A percentile compares a stretch with the other conserved stretches of the same genome.
Conservation (phyloP, 352 stramenopile species). For the Phytophthora sojae region DNA sequence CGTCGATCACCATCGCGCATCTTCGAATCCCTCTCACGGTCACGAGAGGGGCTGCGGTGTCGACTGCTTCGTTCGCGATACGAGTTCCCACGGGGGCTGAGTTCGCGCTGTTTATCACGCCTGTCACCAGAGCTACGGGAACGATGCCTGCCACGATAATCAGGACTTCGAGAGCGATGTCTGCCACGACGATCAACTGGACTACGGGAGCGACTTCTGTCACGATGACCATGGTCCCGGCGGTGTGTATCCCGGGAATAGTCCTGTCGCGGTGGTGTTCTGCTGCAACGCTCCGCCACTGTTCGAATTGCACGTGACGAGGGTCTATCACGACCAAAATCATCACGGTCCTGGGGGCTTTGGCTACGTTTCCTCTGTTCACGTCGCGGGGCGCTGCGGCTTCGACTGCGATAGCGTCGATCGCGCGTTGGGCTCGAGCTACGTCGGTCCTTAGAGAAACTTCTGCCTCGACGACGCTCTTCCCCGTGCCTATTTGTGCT, state of each 20-base stretch:
- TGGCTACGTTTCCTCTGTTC: constrained; percentile 10
- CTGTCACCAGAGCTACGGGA: constrained; percentile 22
- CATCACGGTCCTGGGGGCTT: constrained; percentile 22
- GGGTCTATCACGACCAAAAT: constrained; percentile 35
- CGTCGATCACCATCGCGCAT: not conserved
- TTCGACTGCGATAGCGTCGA: constrained; percentile 24
- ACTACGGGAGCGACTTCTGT: constrained; percentile 26
- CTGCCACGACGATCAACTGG: constrained; percentile 8
- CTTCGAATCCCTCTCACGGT: constrained; percentile 12
- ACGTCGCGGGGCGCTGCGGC: constrained; percentile 17
- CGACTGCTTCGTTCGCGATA: constrained; percentile 19
- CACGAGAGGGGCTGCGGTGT: constrained; percentile 14
- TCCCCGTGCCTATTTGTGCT: not conserved
- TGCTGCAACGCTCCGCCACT: constrained; percentile 18
- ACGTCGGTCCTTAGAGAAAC: constrained; percentile 17
- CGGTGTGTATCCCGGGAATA: not conserved
- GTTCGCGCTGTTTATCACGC: constrained; percentile 8
- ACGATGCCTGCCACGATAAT: constrained; percentile 16
- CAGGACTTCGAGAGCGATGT: constrained; percentile 19
- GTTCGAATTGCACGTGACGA: constrained; percentile 1
- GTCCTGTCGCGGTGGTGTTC: constrained; percentile 24
- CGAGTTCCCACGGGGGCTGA: constrained; percentile 3
- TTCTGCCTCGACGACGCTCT: constrained; percentile 14
- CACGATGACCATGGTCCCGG: constrained; percentile 16
- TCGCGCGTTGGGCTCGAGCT: constrained; percentile 1